phyloP scores from a whole-genome alignment of 345 rosid species.

The Citrus medica region DNA sequence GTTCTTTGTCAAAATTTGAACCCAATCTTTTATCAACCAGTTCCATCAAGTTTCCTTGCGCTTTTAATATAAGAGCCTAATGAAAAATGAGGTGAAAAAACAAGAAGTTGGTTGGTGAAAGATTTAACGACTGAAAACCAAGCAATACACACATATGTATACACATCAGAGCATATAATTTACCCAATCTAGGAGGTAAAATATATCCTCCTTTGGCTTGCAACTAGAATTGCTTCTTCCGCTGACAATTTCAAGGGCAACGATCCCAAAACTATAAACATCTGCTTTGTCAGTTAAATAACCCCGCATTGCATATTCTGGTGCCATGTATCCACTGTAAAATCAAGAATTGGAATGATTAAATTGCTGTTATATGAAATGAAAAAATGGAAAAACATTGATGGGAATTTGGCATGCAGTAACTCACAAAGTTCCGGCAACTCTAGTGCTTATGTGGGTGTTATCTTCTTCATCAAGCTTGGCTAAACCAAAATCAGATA shows the following conservation, averaged over 20 bases:
- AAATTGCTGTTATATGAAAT: background rate
- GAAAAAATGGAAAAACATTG: background rate
- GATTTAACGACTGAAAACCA: background rate
- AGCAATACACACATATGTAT: too few species aligned
- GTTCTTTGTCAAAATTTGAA: conserved; percentile 35
- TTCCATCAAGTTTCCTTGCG: conserved; percentile 31
- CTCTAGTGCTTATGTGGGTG: conserved; percentile 64
- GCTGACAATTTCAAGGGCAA: conserved; percentile 32
- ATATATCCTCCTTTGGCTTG: background rate
- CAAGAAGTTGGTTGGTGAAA: background rate
- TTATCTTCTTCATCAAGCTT: conserved; percentile 65
- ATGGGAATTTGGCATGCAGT: background rate
- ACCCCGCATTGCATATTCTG: conserved; percentile 37
- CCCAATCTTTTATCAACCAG: conserved; percentile 46
- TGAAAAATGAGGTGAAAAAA: background rate
- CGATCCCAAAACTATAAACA: conserved; percentile 39
- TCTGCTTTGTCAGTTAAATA: conserved; percentile 34
- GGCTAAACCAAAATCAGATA: conserved; percentile 74
- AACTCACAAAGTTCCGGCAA: conserved; percentile 66
- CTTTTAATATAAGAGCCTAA: conserved; percentile 39
- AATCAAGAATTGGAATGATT: background rate
- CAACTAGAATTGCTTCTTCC: conserved; percentile 23
- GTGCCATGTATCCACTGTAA: conserved; percentile 43
- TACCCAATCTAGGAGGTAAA: conserved; percentile 37
- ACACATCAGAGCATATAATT: background rate